Evolutionary conservation across 805 yeast species (phyloP).

Genomic region (Danielia oregonensis): DNA sequence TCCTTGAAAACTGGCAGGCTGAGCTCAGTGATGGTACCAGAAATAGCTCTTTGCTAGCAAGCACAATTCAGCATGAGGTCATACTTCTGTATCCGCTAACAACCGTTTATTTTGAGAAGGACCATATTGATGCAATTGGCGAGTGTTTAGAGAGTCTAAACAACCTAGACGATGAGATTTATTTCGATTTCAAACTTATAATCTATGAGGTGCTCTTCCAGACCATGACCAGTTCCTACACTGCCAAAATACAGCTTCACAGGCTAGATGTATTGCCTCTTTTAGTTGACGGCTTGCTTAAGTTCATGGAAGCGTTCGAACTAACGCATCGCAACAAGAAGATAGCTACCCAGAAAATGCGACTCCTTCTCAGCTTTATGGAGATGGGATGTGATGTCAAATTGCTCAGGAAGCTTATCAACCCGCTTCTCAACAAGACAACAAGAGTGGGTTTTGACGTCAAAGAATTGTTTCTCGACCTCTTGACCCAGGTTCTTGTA

Average conservation of each 20-base stretch:
- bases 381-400: constrained; percentile 34
- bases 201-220: constrained; percentile 23
- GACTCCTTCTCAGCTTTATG: constrained; percentile 23
- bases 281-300: constrained; percentile 20
- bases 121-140: constrained; percentile 10
- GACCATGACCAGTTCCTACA: constrained; percentile 21
- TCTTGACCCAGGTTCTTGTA: constrained; percentile 20
- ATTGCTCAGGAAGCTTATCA: constrained; percentile 17
- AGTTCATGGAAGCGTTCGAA: background rate
- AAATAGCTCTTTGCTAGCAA: constrained; percentile 17
- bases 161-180: constrained; percentile 19
- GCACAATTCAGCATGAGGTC: constrained; percentile 22
- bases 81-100: constrained; percentile 15
- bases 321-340: background rate
- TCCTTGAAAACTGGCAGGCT: constrained; percentile 34
- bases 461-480: constrained; percentile 18
- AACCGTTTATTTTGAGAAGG: constrained; percentile 4
- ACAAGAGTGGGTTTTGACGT: constrained; percentile 3
- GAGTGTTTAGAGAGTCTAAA: constrained; percentile 9
- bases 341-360: constrained; percentile 6
- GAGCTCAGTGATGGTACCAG: constrained; percentile 26
- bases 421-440: constrained; percentile 14
- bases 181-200: constrained; percentile 27
- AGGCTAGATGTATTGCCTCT: constrained; percentile 16
- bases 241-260: constrained; percentile 21